Conservation (phyloP, 768 basidiomycete species). For the Tulasnella sp. region DNA sequence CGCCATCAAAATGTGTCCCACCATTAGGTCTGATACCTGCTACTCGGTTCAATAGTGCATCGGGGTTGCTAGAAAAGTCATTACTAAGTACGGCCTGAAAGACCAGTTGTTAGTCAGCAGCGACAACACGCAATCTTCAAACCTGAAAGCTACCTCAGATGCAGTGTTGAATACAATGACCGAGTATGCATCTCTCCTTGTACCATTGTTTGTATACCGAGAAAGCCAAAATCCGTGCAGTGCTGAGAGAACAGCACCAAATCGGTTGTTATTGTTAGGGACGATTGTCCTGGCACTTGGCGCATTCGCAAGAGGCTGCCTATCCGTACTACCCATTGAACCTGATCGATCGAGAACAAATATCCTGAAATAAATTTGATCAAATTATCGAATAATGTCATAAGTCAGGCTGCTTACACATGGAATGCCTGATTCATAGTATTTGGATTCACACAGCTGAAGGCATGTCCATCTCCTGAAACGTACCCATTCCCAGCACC, state of each 20-base stretch:
- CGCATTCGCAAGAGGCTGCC: conserved; percentile 33
- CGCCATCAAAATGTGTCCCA: conserved; percentile 35
- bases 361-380: neutral
- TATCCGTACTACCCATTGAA: conserved; percentile 37
- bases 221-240: conserved; percentile 45
- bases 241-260: conserved; percentile 49
- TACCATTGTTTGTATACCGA: conserved; percentile 27
- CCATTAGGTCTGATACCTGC: conserved; percentile 25
- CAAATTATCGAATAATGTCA: neutral
- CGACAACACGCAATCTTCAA: neutral
- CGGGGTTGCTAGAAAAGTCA: conserved; percentile 35
- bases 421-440: conserved; percentile 41
- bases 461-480: conserved; percentile 45
- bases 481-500: conserved; percentile 32
- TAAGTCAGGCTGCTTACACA: conserved; percentile 30
- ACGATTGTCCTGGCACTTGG: conserved; percentile 31
- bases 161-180: conserved; percentile 36
- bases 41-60: conserved; percentile 31
- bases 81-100: conserved; percentile 27
- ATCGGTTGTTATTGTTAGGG: conserved; percentile 32
- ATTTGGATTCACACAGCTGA: conserved; percentile 40
- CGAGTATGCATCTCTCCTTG: conserved; percentile 42
- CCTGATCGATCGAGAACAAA: conserved; percentile 36
- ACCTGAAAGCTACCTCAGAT: neutral
- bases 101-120: neutral